Base-by-base conservation (phyloP, 805 yeast genomes). In the Lipomyces starkeyi region DNA sequence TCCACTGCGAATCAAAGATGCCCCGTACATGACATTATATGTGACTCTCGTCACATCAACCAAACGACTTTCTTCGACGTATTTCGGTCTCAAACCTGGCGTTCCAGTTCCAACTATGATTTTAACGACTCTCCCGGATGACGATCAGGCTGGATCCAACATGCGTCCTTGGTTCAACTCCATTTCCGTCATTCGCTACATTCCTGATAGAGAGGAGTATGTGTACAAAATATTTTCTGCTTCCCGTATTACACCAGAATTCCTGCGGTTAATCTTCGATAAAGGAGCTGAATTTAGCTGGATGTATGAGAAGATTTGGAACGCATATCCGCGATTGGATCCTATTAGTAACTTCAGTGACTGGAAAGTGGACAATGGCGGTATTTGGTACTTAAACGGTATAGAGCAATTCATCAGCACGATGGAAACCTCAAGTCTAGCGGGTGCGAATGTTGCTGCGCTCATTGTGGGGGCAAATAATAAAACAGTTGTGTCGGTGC, bases 381-480 rank as follows among this genome's bases (percentile, higher is more conserved):
- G 78, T 0, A 67, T 83, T 9, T 84, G 82, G 81, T 83, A 83
- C 65, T 71, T 83, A 68, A 83, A 82, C 68, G 76, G 79, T 1
- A 83, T 84, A 76, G 87, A 84, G 68, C 74, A 78, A 8, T 80
- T 84, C 56, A 78, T 83, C 62, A 82, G 85, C 64, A 84, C 87
- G 0, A 83, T 84, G 86, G 87, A 84, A 69, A 83, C 87, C 0
- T 77, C 82, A 14, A 82, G 85, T 0, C 71, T 84, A 35, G 81
- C 84, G 1, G 87, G 86, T 29, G 85, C 85, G 22, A 81, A 81
- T 64, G 84, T 82, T 32, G 87, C 87, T 3, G 83, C 81, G 0
- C 73, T 83, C 57, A 78, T 84, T 43, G 66, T 65, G 17, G 70
- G 68, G 0, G 6, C 25, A 5, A 47, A 43, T 4, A 69, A 69